phyloP scores from a whole-genome alignment of 257 asterid species.

The Forsythia suspensa region DNA sequence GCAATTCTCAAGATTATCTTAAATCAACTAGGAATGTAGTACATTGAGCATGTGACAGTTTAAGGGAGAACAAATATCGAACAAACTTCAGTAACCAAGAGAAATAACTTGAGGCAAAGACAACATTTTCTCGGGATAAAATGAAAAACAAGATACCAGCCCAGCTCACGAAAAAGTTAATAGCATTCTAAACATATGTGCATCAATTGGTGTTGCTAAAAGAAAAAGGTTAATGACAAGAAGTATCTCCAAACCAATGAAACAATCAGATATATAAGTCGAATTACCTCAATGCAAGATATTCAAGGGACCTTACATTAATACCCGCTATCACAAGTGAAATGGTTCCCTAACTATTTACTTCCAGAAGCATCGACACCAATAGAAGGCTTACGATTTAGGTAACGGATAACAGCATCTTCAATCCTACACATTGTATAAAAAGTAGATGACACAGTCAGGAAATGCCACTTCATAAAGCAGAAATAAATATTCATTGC shows the following conservation, averaged over 20 bases:
- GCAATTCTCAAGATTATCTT: no score
- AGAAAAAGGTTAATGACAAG: constrained; percentile 17
- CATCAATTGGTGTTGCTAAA: constrained; percentile 17
- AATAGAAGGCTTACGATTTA: constrained; percentile 62
- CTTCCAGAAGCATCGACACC: constrained; percentile 36
- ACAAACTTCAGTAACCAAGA: no score
- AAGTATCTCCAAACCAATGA: constrained; percentile 19
- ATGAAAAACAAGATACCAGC: background rate
- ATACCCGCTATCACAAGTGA: constrained; percentile 14
- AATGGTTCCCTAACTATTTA: constrained; percentile 25
- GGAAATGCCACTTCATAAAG: constrained; percentile 8
- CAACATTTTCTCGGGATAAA: background rate
- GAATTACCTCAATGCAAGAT: constrained; percentile 5
- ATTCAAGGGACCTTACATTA: constrained; percentile 8
- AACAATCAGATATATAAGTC: background rate
- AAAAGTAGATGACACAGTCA: background rate
- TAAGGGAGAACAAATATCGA: background rate
- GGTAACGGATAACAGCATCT: constrained; percentile 71
- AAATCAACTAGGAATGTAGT: no score
- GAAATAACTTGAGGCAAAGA: no score
- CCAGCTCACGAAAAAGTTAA: background rate
- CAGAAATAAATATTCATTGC: background rate
- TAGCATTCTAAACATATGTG: constrained; percentile 26
- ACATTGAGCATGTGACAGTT: background rate
- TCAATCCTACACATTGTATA: constrained; percentile 48